Conservation (phyloP, 345 rosid species). For the Theobroma cacao region DNA sequence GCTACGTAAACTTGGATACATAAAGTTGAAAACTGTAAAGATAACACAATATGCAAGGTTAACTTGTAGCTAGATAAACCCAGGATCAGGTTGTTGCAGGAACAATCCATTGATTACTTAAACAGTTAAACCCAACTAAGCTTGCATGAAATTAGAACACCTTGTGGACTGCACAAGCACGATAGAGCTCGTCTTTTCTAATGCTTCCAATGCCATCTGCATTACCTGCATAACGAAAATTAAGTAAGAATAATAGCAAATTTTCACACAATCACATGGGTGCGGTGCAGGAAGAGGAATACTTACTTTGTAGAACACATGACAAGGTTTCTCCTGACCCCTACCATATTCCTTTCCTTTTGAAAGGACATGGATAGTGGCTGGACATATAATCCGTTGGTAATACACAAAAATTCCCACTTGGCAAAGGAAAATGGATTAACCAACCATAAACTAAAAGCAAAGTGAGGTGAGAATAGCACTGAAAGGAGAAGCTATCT, state of each 20-base stretch:
- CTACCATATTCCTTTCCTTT: not conserved
- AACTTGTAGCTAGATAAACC: not conserved
- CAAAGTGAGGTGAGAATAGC: not conserved
- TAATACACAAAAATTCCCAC: not conserved
- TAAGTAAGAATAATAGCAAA: not conserved
- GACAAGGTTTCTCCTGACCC: not conserved
- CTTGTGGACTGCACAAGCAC: conserved; percentile 72
- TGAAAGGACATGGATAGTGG: not conserved
- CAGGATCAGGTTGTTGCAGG: not conserved
- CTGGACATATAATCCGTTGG: not conserved
- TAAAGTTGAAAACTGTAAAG: not conserved
- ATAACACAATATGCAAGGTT: not conserved
- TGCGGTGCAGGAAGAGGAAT: not conserved
- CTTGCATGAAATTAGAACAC: conserved; percentile 23
- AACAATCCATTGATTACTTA: not conserved
- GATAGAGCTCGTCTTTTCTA: conserved; percentile 60
- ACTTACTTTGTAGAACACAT: not conserved
- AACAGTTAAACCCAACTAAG: not conserved
- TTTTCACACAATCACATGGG: not conserved
- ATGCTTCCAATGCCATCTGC: conserved; percentile 78
- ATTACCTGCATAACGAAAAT: conserved; percentile 41
- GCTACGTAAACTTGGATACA: not conserved
- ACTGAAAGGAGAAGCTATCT: not conserved
- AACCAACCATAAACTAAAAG: conserved; percentile 1
- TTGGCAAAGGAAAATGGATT: not conserved